A percentile compares a stretch with the other conserved stretches of the same genome.
Conservation (phyloP, 495 filamentous ascomycete genomes). For the Penicillium taxi region DNA sequence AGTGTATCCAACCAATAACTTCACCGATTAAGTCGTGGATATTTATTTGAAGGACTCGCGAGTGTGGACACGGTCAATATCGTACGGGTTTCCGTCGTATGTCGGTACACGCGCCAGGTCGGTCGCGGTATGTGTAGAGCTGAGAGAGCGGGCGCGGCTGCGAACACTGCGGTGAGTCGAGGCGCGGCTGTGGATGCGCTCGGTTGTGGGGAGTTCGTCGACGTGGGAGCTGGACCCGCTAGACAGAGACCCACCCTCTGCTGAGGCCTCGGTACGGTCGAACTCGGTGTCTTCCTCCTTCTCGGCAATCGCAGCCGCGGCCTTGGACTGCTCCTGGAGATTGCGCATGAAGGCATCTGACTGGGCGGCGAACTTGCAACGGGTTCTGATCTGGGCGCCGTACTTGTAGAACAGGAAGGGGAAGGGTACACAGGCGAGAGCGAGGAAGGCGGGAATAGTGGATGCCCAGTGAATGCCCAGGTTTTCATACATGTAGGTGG, state of each 20-base stretch:
- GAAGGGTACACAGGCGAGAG: slow-evolving; percentile 67
- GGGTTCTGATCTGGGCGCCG: slow-evolving; percentile 53
- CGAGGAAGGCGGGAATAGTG: slow-evolving; percentile 68
- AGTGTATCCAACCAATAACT: too few relatives aligned
- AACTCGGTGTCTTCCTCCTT: slow-evolving; percentile 20
- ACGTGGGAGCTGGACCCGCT: slow-evolving; percentile 19
- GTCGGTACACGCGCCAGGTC: slow-evolving; percentile 22
- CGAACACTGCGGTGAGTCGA: slow-evolving; percentile 8
- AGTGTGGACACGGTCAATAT: slow-evolving; percentile 40
- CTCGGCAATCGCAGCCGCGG: neutral
- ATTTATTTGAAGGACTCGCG: slow-evolving; percentile 33
- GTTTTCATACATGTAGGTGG: slow-evolving; percentile 63
- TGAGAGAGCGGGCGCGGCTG: slow-evolving; percentile 25
- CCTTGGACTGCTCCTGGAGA: slow-evolving; percentile 24
- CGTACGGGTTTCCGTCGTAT: slow-evolving; percentile 41
- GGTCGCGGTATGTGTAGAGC: slow-evolving; percentile 23
- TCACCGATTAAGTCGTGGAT: too few relatives aligned
- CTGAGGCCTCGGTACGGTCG: slow-evolving; percentile 38
- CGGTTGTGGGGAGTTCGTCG: slow-evolving; percentile 12
- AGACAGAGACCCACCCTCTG: slow-evolving; percentile 14
- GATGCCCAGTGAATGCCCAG: slow-evolving; percentile 79
- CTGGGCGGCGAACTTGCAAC: slow-evolving; percentile 66
- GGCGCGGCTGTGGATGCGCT: slow-evolving; percentile 19
- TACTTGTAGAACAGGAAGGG: slow-evolving; percentile 77
- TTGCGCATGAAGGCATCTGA: slow-evolving; percentile 42